A percentile compares a stretch with the other conserved stretches of the same genome.
phyloP scores from a whole-genome alignment of 768 basidiomycete species.

The Trametes elegans region DNA sequence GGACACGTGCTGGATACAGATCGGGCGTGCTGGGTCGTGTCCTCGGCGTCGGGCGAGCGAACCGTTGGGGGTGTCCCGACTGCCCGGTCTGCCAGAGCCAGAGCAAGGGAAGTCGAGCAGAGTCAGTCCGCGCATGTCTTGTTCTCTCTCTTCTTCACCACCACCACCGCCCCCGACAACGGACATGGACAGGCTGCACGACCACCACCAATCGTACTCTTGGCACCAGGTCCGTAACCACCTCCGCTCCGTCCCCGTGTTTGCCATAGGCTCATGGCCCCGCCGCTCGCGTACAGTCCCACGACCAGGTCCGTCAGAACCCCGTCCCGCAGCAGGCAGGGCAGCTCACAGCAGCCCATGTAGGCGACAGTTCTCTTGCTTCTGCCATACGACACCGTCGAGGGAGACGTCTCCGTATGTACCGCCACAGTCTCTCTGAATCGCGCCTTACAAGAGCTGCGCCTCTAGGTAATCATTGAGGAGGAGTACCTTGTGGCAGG shows the following conservation, averaged over 20 bases:
- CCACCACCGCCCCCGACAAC: not conserved
- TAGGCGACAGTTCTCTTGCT: slow-evolving; percentile 77
- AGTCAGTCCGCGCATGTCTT: not conserved
- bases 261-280: slow-evolving; percentile 7
- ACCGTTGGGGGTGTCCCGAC: too few relatives aligned
- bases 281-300: slow-evolving; percentile 49
- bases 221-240: slow-evolving; percentile 75
- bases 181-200: slow-evolving; percentile 27
- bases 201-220: slow-evolving; percentile 53
- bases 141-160: not conserved
- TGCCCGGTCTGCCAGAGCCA: too few relatives aligned
- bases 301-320: slow-evolving; percentile 67
- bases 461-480: slow-evolving; percentile 65
- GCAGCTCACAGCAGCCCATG: slow-evolving; percentile 10
- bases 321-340: not conserved
- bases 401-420: slow-evolving; percentile 69
- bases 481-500: slow-evolving; percentile 70
- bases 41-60: slow-evolving; percentile 7
- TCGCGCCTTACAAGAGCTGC: not conserved
- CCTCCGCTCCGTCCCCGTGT: not conserved
- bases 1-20: slow-evolving; percentile 20
- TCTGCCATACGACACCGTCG: slow-evolving; percentile 67
- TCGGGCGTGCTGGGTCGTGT: slow-evolving; percentile 19
- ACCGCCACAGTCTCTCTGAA: not conserved
- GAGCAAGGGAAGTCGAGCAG: too few relatives aligned